Conservation (phyloP, 2,329 filamentous ascomycete genomes). For the Colletotrichum noveboracense region DNA sequence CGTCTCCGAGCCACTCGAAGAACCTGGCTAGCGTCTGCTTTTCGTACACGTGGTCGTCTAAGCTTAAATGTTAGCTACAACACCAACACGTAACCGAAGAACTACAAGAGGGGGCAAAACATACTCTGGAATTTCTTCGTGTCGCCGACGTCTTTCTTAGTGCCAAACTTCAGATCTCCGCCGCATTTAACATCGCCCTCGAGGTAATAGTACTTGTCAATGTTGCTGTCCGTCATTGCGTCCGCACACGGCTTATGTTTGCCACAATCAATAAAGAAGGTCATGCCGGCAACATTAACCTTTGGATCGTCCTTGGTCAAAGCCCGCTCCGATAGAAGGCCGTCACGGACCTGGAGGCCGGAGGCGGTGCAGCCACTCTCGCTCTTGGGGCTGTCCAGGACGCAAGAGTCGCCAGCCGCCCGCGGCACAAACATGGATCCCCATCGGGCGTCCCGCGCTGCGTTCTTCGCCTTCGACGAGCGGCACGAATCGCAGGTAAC, state of each 20-base stretch:
- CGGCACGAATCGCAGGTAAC: not conserved
- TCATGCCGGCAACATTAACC: not conserved
- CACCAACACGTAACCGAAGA: not conserved
- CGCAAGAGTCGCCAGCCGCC: not conserved
- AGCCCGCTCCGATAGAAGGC: not conserved
- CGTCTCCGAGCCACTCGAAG: not conserved
- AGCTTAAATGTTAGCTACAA: not conserved
- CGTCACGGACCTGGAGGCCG: not conserved
- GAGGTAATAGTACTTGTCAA: not conserved
- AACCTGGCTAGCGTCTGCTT: not conserved
- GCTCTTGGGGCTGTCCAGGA: not conserved
- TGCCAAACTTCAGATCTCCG: not conserved
- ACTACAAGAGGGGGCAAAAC: not conserved
- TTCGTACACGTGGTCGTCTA: not conserved
- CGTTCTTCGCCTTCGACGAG: not conserved
- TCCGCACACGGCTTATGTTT: not conserved
- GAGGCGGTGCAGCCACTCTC: not conserved
- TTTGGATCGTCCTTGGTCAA: not conserved
- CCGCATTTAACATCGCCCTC: not conserved
- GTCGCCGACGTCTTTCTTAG: not conserved
- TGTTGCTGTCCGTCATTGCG: not conserved
- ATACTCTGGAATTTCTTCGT: not conserved
- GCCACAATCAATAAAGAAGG: not conserved
- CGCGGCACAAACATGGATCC: not conserved
- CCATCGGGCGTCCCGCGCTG: not conserved